A percentile compares a stretch with the other conserved stretches of the same genome.
phyloP scores from a whole-genome alignment of 495 filamentous ascomycete species.

The Aspergillus avenaceus region DNA sequence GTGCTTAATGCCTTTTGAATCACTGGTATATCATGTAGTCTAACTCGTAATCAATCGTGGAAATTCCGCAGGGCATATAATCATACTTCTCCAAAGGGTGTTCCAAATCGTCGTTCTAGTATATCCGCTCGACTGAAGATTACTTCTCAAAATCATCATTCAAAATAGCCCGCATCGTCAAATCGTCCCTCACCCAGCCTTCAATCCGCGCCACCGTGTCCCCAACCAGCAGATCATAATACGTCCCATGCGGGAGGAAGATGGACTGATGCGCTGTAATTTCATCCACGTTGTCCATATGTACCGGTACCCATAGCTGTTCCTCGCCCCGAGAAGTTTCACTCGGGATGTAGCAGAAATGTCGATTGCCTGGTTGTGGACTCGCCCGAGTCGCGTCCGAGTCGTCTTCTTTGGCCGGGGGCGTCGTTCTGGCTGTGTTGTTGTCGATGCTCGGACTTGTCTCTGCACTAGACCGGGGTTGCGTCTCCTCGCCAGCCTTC shows the following conservation, averaged over 20 bases:
- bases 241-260: constrained; percentile 55
- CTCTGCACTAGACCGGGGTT: too few species aligned
- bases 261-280: constrained; percentile 77
- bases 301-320: constrained; percentile 11
- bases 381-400: neutral
- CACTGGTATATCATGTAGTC: too few species aligned
- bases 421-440: neutral
- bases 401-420: neutral
- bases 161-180: constrained; percentile 2
- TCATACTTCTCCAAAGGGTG: too few species aligned
- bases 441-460: too few species aligned
- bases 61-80: too few species aligned
- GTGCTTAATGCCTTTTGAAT: neutral
- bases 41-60: too few species aligned
- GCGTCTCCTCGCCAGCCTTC: too few species aligned
- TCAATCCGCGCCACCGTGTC: constrained; percentile 36
- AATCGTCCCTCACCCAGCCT: constrained; percentile 7
- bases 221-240: constrained; percentile 69
- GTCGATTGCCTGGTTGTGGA: neutral
- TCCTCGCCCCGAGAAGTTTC: neutral
- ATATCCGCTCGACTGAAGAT: too few species aligned
- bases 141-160: neutral
- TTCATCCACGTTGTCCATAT: constrained; percentile 61
- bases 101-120: too few species aligned
- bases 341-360: constrained; percentile 4